These are phyloP conservation scores for Podospora appendiculata DNA, from an alignment of 495 filamentous ascomycete species.

Conservation along the genomic window DNA sequence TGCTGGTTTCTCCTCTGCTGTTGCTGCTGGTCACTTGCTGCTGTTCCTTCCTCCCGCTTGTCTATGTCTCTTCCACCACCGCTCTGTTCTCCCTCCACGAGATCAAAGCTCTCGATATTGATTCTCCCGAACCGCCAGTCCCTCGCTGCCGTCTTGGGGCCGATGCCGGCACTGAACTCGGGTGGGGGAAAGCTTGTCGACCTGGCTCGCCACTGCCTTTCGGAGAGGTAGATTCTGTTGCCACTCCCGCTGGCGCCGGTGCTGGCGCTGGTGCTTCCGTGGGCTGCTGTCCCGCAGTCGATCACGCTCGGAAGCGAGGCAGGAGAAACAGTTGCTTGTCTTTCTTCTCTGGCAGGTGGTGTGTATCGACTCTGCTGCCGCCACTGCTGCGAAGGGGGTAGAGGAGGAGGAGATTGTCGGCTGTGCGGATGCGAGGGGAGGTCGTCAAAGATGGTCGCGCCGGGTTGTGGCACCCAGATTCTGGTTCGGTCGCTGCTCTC, in stretches of 20 bases:
- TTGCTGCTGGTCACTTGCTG: neutral
- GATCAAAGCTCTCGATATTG: conserved; percentile 37
- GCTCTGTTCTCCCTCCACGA: conserved; percentile 8
- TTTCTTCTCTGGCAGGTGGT: neutral
- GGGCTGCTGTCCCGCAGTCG: conserved; percentile 35
- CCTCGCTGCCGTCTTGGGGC: conserved; percentile 28
- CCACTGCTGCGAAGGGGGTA: too few species aligned
- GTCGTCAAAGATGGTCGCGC: conserved; percentile 36
- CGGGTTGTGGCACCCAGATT: conserved; percentile 31
- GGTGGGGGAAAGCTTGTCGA: conserved; percentile 19
- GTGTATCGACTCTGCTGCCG: too few species aligned
- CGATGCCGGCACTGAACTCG: conserved; percentile 23
- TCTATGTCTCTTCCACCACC: conserved; percentile 3
- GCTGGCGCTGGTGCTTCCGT: neutral
- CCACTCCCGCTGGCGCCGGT: conserved; percentile 6
- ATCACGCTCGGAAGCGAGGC: conserved; percentile 19
- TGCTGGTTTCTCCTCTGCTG: neutral
- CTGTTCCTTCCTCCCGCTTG: neutral
- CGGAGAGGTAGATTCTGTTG: conserved; percentile 20
- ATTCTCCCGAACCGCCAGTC: conserved; percentile 43
- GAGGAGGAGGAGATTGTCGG: neutral
- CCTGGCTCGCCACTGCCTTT: conserved; percentile 24
- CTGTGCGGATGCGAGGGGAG: conserved; percentile 34
- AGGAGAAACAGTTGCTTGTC: neutral
- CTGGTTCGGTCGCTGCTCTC: conserved; percentile 2